These are phyloP conservation scores for Coriaria nepalensis DNA, from an alignment of 306 rosid species.

Conservation along the genomic window DNA sequence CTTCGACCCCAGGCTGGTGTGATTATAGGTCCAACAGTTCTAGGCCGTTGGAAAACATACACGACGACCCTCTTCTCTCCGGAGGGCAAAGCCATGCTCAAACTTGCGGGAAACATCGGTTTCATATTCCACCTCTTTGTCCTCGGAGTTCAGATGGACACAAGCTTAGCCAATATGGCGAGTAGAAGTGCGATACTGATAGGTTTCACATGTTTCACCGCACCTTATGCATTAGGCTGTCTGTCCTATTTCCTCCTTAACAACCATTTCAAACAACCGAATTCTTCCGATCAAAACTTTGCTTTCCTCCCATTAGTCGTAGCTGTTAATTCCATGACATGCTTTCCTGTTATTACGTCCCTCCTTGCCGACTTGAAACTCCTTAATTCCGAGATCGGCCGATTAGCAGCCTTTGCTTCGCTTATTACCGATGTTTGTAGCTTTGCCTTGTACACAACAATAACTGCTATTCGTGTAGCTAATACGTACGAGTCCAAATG, in stretches of 20 bases:
- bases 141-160: constrained; percentile 37
- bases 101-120: constrained; percentile 3
- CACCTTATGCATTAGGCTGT: constrained; percentile 17
- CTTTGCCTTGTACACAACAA: no score
- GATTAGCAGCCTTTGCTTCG: constrained; percentile 30
- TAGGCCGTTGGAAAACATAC: no score
- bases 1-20: no score
- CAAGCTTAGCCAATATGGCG: constrained; percentile 1
- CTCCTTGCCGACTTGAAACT: constrained; percentile 35
- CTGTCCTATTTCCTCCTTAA: neutral
- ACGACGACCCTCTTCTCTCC: no score
- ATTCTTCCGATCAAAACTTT: constrained; percentile 3
- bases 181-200: constrained; percentile 36
- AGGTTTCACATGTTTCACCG: constrained; percentile 13
- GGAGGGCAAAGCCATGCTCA: no score
- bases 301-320: constrained; percentile 4
- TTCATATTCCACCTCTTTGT: constrained; percentile 36
- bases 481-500: no score
- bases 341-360: constrained; percentile 31
- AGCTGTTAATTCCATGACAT: constrained; percentile 20
- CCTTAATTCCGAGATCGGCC: constrained; percentile 52
- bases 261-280: neutral
- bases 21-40: no score
- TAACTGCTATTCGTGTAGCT: no score
- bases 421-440: constrained; percentile 26